Conservation (phyloP, 1,284 basidiomycete genomes). For the Rhodotorula sp. region DNA sequence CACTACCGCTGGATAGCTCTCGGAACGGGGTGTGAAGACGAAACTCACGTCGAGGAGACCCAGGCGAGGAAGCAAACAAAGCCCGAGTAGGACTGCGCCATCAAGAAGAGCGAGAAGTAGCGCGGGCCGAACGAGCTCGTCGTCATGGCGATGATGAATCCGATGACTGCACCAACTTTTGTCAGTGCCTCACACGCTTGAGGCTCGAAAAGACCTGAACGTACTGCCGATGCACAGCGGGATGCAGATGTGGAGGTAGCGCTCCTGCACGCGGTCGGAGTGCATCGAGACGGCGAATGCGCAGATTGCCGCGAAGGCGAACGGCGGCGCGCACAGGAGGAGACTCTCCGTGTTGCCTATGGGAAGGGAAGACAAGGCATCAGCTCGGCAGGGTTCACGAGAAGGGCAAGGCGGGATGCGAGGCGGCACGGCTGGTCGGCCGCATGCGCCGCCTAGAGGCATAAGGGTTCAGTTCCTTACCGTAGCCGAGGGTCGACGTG, state of each 20-base stretch:
- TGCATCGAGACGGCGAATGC: slow-evolving; percentile 66
- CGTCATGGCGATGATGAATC: slow-evolving; percentile 57
- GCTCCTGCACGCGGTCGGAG: slow-evolving; percentile 61
- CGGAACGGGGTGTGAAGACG: neutral
- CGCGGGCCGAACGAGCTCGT: slow-evolving; percentile 50
- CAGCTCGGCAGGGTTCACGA: slow-evolving; percentile 56
- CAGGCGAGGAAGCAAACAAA: slow-evolving; percentile 49
- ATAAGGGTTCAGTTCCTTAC: no score
- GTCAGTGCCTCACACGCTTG: no score
- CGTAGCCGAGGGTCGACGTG: slow-evolving; percentile 8
- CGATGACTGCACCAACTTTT: slow-evolving; percentile 47
- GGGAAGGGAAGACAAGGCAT: slow-evolving; percentile 52
- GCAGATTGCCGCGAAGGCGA: slow-evolving; percentile 46
- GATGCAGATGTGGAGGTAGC: slow-evolving; percentile 49
- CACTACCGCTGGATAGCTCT: no score
- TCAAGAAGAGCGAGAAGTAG: slow-evolving; percentile 59
- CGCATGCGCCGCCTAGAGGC: no score
- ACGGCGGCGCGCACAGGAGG: slow-evolving; percentile 52
- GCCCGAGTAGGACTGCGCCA: slow-evolving; percentile 61
- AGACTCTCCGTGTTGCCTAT: slow-evolving; percentile 49
- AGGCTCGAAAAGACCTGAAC: no score
- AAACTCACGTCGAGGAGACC: slow-evolving; percentile 46
- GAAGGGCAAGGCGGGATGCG: neutral
- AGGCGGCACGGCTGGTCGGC: no score
- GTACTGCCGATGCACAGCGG: slow-evolving; percentile 48